phyloP scores from a whole-genome alignment of 768 basidiomycete genomes.

The Austroboletus eburneus region DNA sequence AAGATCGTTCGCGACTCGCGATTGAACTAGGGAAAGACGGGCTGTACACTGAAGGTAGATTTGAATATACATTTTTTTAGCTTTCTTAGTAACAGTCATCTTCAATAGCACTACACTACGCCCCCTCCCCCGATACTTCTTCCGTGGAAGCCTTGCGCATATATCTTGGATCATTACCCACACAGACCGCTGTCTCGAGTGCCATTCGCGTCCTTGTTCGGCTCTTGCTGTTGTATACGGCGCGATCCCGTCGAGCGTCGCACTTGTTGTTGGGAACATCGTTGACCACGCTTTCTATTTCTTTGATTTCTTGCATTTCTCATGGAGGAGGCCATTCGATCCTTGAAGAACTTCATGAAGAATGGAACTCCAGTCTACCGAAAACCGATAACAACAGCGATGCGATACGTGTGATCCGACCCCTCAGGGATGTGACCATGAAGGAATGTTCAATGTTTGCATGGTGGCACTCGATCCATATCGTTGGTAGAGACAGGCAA shows the following conservation, averaged over 20 bases:
- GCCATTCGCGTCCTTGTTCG: slow-evolving; percentile 59
- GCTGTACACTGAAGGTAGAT: slow-evolving; percentile 28
- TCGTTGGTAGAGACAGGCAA: slow-evolving; percentile 47
- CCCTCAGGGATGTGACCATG: slow-evolving; percentile 67
- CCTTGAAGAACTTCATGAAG: slow-evolving; percentile 65
- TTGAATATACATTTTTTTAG: neutral
- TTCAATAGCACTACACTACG: slow-evolving; percentile 21
- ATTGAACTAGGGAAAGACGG: slow-evolving; percentile 56
- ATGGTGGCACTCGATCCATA: slow-evolving; percentile 61
- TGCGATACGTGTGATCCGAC: slow-evolving; percentile 53
- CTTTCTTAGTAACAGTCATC: slow-evolving; percentile 2
- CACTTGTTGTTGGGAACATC: slow-evolving; percentile 78
- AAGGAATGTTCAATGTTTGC: slow-evolving; percentile 79
- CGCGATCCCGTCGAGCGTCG: slow-evolving; percentile 54
- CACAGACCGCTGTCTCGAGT: slow-evolving; percentile 61
- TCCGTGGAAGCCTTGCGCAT: slow-evolving; percentile 35
- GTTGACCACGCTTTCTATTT: slow-evolving; percentile 72
- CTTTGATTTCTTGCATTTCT: slow-evolving; percentile 67
- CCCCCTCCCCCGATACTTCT: slow-evolving; percentile 7
- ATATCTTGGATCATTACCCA: slow-evolving; percentile 67
- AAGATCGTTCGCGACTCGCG: slow-evolving; percentile 27
- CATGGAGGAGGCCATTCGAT: slow-evolving; percentile 75
- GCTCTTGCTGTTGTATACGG: slow-evolving; percentile 66
- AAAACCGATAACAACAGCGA: slow-evolving; percentile 3
- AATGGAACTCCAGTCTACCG: slow-evolving; percentile 45